These are phyloP conservation scores for Solanum lycopersicoides DNA, from an alignment of 257 asterid species.

Conservation along the genomic window DNA sequence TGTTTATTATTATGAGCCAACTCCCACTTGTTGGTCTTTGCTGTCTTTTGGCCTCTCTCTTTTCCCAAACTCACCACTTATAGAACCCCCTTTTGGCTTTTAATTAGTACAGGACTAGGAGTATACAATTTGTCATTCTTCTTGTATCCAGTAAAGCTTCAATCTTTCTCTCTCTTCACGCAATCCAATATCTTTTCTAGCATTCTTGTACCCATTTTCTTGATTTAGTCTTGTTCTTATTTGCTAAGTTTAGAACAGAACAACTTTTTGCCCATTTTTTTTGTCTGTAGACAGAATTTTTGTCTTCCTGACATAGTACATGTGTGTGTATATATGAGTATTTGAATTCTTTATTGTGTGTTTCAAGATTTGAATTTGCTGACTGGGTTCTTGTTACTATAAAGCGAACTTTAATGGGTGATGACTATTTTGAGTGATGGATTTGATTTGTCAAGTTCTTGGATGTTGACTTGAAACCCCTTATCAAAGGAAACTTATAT, in stretches of 20 bases:
- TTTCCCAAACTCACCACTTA: conserved; percentile 27
- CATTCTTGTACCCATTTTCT: background rate
- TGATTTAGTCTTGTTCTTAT: background rate
- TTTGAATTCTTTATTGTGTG: background rate
- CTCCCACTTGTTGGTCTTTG: conserved; percentile 58
- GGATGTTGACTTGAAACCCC: conserved; percentile 25
- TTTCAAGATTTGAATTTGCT: background rate
- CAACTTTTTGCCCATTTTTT: background rate
- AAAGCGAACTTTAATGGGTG: conserved; percentile 12
- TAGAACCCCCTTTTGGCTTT: background rate
- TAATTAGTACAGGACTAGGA: background rate
- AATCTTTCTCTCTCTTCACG: conserved; percentile 4
- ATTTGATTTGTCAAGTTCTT: background rate
- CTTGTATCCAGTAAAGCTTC: background rate
- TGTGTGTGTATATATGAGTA: background rate
- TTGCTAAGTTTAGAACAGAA: background rate
- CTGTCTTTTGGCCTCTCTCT: conserved; percentile 9
- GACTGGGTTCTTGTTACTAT: background rate
- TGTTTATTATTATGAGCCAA: background rate
- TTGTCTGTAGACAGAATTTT: background rate
- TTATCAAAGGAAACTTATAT: conserved; percentile 2
- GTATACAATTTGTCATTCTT: background rate
- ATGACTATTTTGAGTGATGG: conserved; percentile 1
- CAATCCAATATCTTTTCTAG: conserved; percentile 17
- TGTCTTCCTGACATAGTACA: background rate